Conservation (phyloP, 345 rosid genomes). For the Brassica carinata region DNA sequence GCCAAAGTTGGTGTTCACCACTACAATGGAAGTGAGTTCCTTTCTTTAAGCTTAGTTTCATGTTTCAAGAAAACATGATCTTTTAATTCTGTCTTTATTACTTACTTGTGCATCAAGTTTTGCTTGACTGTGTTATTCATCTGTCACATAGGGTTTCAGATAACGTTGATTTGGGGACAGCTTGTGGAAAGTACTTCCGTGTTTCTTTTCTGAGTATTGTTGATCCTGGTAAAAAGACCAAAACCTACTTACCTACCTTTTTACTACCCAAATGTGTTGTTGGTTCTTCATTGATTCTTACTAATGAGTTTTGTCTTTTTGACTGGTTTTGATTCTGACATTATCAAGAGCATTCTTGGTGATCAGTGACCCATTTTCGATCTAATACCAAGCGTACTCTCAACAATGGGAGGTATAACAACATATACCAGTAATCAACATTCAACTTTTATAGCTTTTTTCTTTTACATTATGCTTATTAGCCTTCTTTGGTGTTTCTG, state of each 20-base stretch:
- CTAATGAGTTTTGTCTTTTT: neutral
- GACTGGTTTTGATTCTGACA: slow-evolving; percentile 20
- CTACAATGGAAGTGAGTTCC: no score
- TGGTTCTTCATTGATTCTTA: neutral
- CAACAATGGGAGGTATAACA: neutral
- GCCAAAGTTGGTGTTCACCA: no score
- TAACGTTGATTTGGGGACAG: no score
- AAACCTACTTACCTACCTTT: neutral
- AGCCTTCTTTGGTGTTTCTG: neutral
- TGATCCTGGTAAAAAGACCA: slow-evolving; percentile 50
- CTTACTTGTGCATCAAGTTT: no score
- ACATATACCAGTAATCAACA: neutral
- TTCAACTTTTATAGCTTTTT: neutral
- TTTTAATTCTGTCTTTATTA: no score
- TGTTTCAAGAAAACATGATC: no score
- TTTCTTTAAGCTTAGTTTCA: no score
- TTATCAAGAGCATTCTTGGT: no score
- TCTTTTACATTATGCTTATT: neutral
- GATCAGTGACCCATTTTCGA: no score
- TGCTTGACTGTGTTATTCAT: no score
- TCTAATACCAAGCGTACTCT: neutral
- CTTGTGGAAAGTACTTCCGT: slow-evolving; percentile 42
- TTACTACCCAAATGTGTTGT: neutral
- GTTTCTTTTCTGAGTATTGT: slow-evolving; percentile 69
- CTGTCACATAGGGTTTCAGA: no score